Conservation (phyloP, 352 stramenopile genomes). For the Phytophthora pini region DNA sequence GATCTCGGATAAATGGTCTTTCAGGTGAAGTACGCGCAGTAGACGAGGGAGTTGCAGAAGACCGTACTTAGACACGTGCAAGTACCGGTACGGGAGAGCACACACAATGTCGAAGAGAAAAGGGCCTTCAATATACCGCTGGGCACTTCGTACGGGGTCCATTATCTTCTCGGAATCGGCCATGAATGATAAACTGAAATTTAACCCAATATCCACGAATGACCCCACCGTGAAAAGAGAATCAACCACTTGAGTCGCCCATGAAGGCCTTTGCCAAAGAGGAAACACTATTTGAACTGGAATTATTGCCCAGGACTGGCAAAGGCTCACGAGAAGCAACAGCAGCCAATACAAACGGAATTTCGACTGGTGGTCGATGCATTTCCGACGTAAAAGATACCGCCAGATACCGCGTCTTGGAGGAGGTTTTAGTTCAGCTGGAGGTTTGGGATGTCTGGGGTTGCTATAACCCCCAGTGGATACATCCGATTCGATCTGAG, state of each 20-base stretch:
- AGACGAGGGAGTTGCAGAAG: slow-evolving; percentile 49
- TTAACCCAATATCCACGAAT: slow-evolving; percentile 57
- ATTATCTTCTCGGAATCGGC: slow-evolving; percentile 63
- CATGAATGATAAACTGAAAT: slow-evolving; percentile 64
- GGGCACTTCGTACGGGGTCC: slow-evolving; percentile 43
- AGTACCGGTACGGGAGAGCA: slow-evolving; percentile 49
- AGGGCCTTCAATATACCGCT: slow-evolving; percentile 39
- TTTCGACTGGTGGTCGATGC: slow-evolving; percentile 61
- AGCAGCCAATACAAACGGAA: slow-evolving; percentile 59
- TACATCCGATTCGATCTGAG: slow-evolving; percentile 9
- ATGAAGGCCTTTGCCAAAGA: slow-evolving; percentile 39
- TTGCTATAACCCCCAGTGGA: slow-evolving; percentile 14
- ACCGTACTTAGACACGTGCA: slow-evolving; percentile 34
- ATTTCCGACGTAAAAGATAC: slow-evolving; percentile 11
- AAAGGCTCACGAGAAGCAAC: slow-evolving; percentile 37
- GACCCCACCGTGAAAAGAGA: slow-evolving; percentile 40
- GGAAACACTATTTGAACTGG: slow-evolving; percentile 64
- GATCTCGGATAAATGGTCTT: slow-evolving; percentile 42
- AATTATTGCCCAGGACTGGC: slow-evolving; percentile 59
- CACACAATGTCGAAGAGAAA: slow-evolving; percentile 59
- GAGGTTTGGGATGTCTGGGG: neutral
- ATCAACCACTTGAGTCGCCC: slow-evolving; percentile 41
- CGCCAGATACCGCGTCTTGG: slow-evolving; percentile 9
- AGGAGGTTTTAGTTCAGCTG: neutral
- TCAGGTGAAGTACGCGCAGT: slow-evolving; percentile 38